These are phyloP conservation scores for Pythium biforme DNA, from an alignment of 352 stramenopile genomes.

Conservation along the genomic window DNA sequence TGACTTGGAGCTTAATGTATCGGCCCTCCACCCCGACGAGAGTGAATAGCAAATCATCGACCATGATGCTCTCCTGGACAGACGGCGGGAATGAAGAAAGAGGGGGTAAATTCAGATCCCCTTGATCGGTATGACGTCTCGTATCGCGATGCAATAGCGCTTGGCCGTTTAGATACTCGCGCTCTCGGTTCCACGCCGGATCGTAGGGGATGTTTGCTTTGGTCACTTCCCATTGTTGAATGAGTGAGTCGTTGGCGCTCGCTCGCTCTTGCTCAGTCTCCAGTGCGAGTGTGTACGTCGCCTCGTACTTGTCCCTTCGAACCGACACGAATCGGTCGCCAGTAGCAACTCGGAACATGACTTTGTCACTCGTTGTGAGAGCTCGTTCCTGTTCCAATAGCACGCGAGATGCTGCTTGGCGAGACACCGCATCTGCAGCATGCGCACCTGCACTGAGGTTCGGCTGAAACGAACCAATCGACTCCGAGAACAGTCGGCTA, in stretches of 20 bases:
- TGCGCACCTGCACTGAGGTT: background rate
- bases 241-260: conserved; percentile 35
- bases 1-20: conserved; percentile 75
- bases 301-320: conserved; percentile 30
- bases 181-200: conserved; percentile 80
- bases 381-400: conserved; percentile 65
- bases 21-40: conserved; percentile 78
- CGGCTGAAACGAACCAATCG: conserved; percentile 13
- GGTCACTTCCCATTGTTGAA: conserved; percentile 83
- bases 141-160: conserved; percentile 51
- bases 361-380: conserved; percentile 64
- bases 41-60: conserved; percentile 83
- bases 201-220: conserved; percentile 87
- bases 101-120: conserved; percentile 52
- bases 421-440: background rate
- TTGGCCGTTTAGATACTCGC: conserved; percentile 75
- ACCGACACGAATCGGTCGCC: conserved; percentile 60
- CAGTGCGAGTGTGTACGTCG: conserved; percentile 36
- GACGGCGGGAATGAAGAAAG: conserved; percentile 73
- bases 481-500: conserved; percentile 24
- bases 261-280: conserved; percentile 44
- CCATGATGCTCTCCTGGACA: conserved; percentile 75
- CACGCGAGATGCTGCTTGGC: conserved; percentile 4
- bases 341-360: conserved; percentile 70
- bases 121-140: conserved; percentile 37